Evolutionary conservation across 352 stramenopile genomes (phyloP), one percentile per base, ranked within the genome.

Genomic region (Pythium grandisporangium): DNA sequence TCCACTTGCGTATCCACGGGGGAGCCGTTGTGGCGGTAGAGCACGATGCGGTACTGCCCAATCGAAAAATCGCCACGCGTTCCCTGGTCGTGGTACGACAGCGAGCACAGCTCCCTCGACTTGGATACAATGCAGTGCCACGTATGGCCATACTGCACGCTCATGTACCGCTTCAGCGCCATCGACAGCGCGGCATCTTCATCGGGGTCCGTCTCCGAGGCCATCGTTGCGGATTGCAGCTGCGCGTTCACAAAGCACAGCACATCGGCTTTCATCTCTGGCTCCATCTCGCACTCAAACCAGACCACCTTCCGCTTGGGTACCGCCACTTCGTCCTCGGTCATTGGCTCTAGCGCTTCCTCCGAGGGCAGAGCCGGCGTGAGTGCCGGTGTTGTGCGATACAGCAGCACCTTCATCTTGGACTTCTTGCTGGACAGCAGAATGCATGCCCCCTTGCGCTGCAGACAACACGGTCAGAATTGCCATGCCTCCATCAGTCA

Each of bases 321-420:
- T 7, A 51, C 30, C 6, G 42, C 27, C 21, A 39, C 37, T 2
- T 51, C 21, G 6, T 42, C 27, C 26, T 52, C 41, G 5, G 24
- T 7, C 1, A 77, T 17, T 11, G 43, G 54, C 25, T 63, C 54
- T 26, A 69, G 58, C n/a, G 74, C 56, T 17, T 56, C 40, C 32
- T 46, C 38, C 22, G 37, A 29, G 20, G 52, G 61, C 11, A 63
- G 63, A 22, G 51, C 42, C 17, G 64, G 32, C 20, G 56, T 55
- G 39, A 50, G 35, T 2, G 60, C 57, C 4, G 68, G 54, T 16
- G 66, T 80, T 34, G 76, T 85, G 29, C 77, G 77, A 40, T 82
- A 90, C 35, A 90, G 38, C 36, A 90, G 46, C 39, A 84, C 61
- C 51, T 86, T 87, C 51, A 84, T 70, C 47, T 78, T 81, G 43